phyloP scores from a whole-genome alignment of 768 basidiomycete species.

The Calocybe indica region DNA sequence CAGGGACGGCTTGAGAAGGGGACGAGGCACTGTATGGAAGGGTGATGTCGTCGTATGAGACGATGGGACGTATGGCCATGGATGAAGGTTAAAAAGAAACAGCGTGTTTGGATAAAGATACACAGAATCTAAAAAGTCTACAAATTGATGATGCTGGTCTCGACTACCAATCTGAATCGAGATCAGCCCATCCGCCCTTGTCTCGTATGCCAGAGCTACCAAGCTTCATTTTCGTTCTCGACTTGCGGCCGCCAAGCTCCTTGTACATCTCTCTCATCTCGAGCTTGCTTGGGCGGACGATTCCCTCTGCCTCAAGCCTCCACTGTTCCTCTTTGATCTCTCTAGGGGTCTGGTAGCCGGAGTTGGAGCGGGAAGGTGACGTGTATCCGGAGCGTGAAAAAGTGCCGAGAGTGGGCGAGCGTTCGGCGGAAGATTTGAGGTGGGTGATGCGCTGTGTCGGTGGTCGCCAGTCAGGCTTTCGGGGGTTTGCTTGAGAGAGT shows the following conservation, averaged over 20 bases:
- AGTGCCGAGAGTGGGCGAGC: conserved; percentile 27
- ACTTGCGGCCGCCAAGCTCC: conserved; percentile 81
- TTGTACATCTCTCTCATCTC: conserved; percentile 94
- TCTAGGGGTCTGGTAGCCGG: conserved; percentile 75
- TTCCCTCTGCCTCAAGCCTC: conserved; percentile 46
- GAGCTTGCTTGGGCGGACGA: conserved; percentile 59
- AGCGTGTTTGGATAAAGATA: background rate
- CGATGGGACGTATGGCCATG: conserved; percentile 30
- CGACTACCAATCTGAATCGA: conserved; percentile 16
- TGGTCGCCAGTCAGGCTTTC: conserved; percentile 5
- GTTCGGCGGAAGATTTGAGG: conserved; percentile 35
- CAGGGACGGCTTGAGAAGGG: conserved; percentile 9
- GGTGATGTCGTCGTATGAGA: conserved; percentile 64
- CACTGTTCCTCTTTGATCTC: conserved; percentile 78
- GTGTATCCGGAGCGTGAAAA: conserved; percentile 41
- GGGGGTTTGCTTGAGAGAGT: background rate
- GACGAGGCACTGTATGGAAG: conserved; percentile 28
- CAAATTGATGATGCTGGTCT: background rate
- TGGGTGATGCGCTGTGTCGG: conserved; percentile 46
- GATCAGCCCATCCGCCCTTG: conserved; percentile 69
- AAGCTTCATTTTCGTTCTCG: conserved; percentile 67
- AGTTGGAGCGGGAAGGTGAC: conserved; percentile 33
- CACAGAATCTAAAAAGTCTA: background rate
- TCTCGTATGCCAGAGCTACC: conserved; percentile 63
- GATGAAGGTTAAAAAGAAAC: background rate